Percentiles rank a stretch among this genome's conserved stretches.
These are phyloP conservation scores for Astrocystis sublimbata DNA, from an alignment of 495 filamentous ascomycete genomes.

Conservation along the genomic window DNA sequence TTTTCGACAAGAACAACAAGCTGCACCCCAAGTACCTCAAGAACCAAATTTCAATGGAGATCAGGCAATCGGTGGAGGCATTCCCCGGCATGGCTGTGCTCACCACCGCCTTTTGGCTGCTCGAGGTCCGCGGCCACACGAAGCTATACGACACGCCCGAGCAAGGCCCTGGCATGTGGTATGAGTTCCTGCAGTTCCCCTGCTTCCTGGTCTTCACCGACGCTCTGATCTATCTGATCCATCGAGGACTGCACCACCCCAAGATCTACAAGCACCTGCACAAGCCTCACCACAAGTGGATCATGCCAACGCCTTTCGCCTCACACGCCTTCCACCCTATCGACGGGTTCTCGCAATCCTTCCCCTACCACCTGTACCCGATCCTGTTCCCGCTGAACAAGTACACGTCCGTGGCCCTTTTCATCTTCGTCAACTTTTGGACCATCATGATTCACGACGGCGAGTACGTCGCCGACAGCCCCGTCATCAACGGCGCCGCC, in stretches of 20 bases:
- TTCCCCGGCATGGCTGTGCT: constrained; percentile 83
- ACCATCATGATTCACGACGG: constrained; percentile 97
- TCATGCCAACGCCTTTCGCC: constrained; percentile 95
- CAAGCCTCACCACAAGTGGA: constrained; percentile 99
- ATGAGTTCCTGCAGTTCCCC: constrained; percentile 85
- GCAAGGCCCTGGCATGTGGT: constrained; percentile 72
- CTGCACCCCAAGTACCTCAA: constrained; percentile 94
- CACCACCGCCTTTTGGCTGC: constrained; percentile 79
- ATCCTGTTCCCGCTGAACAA: constrained; percentile 95
- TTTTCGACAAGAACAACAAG: constrained; percentile 91
- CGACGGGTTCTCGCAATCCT: constrained; percentile 88
- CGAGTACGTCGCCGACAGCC: constrained; percentile 88
- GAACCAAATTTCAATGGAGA: constrained; percentile 88
- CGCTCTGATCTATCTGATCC: constrained; percentile 91
- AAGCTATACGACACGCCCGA: constrained; percentile 79
- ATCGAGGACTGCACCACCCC: constrained; percentile 85
- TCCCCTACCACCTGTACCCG: constrained; percentile 93
- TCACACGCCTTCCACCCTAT: constrained; percentile 93
- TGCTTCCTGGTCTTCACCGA: constrained; percentile 93
- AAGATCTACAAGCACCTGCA: constrained; percentile 82
- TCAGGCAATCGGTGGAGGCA: constrained; percentile 69
- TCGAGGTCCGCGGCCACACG: constrained; percentile 81
- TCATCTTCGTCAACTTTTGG: constrained; percentile 95
- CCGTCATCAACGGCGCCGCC: constrained; percentile 89
- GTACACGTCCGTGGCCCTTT: constrained; percentile 79